Evolutionary conservation across 176 grass and related monocot genomes (phyloP).

Genomic region (Phoenix dactylifera): DNA sequence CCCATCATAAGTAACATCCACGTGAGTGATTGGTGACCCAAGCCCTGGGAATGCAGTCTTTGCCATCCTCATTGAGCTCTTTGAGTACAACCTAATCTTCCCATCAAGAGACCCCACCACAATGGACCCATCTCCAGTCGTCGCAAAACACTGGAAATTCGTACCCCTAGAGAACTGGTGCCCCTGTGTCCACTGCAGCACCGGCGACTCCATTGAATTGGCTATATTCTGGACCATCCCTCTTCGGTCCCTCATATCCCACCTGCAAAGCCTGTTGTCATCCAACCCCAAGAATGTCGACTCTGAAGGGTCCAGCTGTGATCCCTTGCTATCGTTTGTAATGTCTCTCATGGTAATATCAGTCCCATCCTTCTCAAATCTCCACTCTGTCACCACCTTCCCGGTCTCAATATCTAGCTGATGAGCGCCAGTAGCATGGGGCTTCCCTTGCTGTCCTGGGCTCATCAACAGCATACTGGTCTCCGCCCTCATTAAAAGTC

Average conservation of each 20-base stretch:
- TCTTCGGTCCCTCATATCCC: conserved; percentile 79
- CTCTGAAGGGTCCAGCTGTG: conserved; percentile 69
- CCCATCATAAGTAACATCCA: no score
- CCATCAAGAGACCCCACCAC: conserved; percentile 81
- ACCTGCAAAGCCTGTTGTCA: conserved; percentile 72
- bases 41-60: no score
- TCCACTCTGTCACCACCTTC: conserved; percentile 70
- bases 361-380: conserved; percentile 71
- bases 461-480: conserved; percentile 91
- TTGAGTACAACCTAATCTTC: conserved; percentile 80
- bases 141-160: conserved; percentile 87
- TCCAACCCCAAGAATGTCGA: conserved; percentile 86
- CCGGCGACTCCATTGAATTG: conserved; percentile 46
- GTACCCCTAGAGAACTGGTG: conserved; percentile 86
- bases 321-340: conserved; percentile 66
- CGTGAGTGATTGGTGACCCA: no score
- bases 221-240: conserved; percentile 71
- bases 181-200: conserved; percentile 76
- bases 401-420: conserved; percentile 86
- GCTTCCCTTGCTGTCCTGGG: conserved; percentile 29
- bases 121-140: conserved; percentile 75
- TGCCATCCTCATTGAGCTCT: conserved; percentile 5
- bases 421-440: conserved; percentile 43
- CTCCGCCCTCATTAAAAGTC: conserved; percentile 64
- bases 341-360: conserved; percentile 84